A percentile compares a stretch with the other conserved stretches of the same genome.
These are phyloP conservation scores for Kitagawia praeruptora DNA, from an alignment of 129 eudicot genomes.

Conservation along the genomic window DNA sequence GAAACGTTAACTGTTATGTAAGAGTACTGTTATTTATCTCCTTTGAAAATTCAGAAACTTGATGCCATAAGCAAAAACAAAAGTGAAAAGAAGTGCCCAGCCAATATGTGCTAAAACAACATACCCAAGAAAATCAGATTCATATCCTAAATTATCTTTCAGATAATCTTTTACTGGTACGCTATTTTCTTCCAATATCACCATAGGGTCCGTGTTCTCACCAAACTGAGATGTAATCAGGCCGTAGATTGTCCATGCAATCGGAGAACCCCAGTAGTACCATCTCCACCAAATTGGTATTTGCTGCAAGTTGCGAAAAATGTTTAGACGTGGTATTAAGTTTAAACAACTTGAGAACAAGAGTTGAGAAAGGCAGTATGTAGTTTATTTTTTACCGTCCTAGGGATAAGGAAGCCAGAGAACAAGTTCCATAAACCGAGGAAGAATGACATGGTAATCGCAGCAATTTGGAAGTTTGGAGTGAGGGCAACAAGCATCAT, in stretches of 20 bases:
- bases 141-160: constrained; percentile 22
- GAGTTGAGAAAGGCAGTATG: background rate
- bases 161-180: constrained; percentile 25
- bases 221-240: constrained; percentile 31
- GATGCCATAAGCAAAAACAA: constrained; percentile 34
- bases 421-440: constrained; percentile 65
- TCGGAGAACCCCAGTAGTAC: constrained; percentile 43
- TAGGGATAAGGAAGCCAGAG: constrained; percentile 52
- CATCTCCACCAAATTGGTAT: constrained; percentile 53
- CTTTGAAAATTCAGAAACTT: constrained; percentile 33
- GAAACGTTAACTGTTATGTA: no score
- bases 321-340: background rate
- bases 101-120: constrained; percentile 33
- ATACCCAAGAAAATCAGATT: constrained; percentile 20
- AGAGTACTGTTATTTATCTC: constrained; percentile 9
- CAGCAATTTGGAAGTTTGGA: constrained; percentile 48
- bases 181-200: constrained; percentile 15
- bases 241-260: constrained; percentile 50
- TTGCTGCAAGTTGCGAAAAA: constrained; percentile 24
- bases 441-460: constrained; percentile 64
- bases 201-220: constrained; percentile 14
- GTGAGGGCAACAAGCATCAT: constrained; percentile 70
- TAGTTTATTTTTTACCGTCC: constrained; percentile 29
- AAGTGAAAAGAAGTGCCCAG: constrained; percentile 19
- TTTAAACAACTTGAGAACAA: background rate